A percentile compares a stretch with the other conserved stretches of the same genome.
phyloP scores from a whole-genome alignment of 2,329 filamentous ascomycete species.

The Aspergillus niger region DNA sequence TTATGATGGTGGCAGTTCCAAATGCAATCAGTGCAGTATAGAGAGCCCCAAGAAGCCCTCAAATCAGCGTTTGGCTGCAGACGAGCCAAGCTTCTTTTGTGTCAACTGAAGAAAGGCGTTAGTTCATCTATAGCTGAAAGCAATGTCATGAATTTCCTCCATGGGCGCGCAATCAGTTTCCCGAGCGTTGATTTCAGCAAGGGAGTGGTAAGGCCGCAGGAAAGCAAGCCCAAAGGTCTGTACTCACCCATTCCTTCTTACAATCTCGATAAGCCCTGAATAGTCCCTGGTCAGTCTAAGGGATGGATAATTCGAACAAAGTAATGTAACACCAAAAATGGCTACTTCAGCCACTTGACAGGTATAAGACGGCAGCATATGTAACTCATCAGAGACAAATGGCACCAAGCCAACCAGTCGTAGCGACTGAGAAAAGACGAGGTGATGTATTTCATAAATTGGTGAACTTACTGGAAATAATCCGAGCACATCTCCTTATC shows the following conservation, averaged over 20 bases:
- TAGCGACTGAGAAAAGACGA: neutral
- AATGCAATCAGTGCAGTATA: neutral
- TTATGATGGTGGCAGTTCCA: neutral
- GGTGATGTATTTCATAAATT: too few relatives aligned
- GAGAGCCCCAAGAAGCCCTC: too few relatives aligned
- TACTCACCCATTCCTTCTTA: slow-evolving; percentile 87
- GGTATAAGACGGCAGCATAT: neutral
- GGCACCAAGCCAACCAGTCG: neutral
- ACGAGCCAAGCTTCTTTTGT: slow-evolving; percentile 30
- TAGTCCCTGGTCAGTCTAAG: slow-evolving; percentile 10
- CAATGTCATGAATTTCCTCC: neutral
- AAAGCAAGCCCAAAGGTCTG: neutral
- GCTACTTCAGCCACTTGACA: neutral
- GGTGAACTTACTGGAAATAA: slow-evolving; percentile 79
- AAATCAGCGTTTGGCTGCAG: slow-evolving; percentile 7
- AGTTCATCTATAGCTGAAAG: slow-evolving; percentile 2
- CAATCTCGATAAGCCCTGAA: slow-evolving; percentile 86
- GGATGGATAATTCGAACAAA: neutral
- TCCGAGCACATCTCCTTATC: slow-evolving; percentile 89
- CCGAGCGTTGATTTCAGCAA: neutral
- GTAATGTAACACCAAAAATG: neutral
- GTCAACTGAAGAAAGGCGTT: slow-evolving; percentile 26
- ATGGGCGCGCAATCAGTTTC: neutral
- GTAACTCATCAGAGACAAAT: neutral
- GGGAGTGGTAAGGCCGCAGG: neutral